Conservation (phyloP, 345 rosid species). For the Arabis alpina region DNA sequence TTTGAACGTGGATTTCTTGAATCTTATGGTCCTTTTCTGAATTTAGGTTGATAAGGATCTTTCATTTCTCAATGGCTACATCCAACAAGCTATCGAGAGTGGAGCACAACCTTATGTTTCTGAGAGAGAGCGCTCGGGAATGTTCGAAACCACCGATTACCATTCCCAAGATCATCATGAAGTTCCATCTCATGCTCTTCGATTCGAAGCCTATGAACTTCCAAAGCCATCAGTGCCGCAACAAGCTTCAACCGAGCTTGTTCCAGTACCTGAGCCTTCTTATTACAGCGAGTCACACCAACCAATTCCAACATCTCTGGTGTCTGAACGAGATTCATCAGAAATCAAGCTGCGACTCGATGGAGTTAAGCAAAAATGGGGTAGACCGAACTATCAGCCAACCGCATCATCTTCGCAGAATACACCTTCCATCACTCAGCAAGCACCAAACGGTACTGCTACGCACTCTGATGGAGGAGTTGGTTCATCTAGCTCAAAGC, state of each 20-base stretch:
- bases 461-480: slow-evolving; percentile 46
- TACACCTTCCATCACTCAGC: slow-evolving; percentile 50
- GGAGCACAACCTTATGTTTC: slow-evolving; percentile 88
- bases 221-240: slow-evolving; percentile 65
- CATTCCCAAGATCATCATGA: slow-evolving; percentile 69
- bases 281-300: slow-evolving; percentile 61
- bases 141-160: slow-evolving; percentile 53
- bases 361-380: slow-evolving; percentile 98
- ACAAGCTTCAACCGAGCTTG: slow-evolving; percentile 65
- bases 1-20: slow-evolving; percentile 13
- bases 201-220: slow-evolving; percentile 96
- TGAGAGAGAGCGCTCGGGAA: slow-evolving; percentile 73
- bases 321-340: slow-evolving; percentile 58
- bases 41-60: slow-evolving; percentile 83
- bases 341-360: slow-evolving; percentile 86
- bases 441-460: slow-evolving; percentile 56
- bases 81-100: slow-evolving; percentile 70
- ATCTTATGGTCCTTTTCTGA: slow-evolving; percentile 29
- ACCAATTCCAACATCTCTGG: slow-evolving; percentile 49
- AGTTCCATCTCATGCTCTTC: slow-evolving; percentile 69
- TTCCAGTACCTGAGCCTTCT: slow-evolving; percentile 71
- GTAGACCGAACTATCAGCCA: slow-evolving; percentile 64
- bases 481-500: slow-evolving; percentile 53
- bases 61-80: slow-evolving; percentile 73
- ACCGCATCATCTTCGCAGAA: slow-evolving; percentile 46